These are phyloP conservation scores for Leishmania mexicana DNA, from an alignment of 208 protist genomes.

Conservation along the genomic window DNA sequence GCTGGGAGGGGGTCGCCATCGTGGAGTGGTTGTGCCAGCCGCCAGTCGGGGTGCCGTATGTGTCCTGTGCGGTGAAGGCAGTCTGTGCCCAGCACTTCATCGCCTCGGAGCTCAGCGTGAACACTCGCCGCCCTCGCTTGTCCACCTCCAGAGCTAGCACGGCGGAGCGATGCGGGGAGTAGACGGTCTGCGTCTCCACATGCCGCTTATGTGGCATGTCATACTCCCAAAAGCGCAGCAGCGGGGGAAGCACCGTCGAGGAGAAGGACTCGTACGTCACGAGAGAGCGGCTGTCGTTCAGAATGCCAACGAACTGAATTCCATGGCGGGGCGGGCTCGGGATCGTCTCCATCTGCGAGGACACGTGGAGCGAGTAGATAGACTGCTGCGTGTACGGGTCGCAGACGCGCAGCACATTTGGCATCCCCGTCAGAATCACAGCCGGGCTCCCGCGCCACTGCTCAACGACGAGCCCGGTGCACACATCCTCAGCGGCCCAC, in stretches of 20 bases:
- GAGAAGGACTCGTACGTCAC: constrained; percentile 85
- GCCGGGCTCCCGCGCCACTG: constrained; percentile 74
- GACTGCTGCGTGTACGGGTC: constrained; percentile 88
- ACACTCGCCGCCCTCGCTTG: constrained; percentile 62
- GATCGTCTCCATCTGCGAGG: constrained; percentile 84
- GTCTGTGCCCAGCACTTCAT: constrained; percentile 85
- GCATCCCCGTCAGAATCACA: constrained; percentile 80
- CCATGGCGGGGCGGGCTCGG: constrained; percentile 67
- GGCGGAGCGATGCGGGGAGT: constrained; percentile 67
- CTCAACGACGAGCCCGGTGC: constrained; percentile 71
- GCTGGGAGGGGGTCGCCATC: constrained; percentile 57
- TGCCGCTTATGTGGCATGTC: constrained; percentile 55
- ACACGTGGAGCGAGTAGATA: constrained; percentile 89
- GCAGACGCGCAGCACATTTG: constrained; percentile 81
- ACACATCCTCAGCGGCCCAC: constrained; percentile 72
- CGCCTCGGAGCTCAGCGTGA: constrained; percentile 65
- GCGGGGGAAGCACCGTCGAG: constrained; percentile 55
- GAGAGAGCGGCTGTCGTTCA: constrained; percentile 64
- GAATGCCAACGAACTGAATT: constrained; percentile 76
- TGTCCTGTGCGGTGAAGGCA: constrained; percentile 48
- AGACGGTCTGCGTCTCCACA: constrained; percentile 78
- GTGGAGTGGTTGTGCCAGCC: constrained; percentile 81
- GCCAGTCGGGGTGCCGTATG: constrained; percentile 44
- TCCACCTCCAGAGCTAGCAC: constrained; percentile 65
- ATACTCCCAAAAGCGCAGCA: constrained; percentile 87